Percentiles rank a stretch among this genome's conserved stretches.
These are phyloP conservation scores for Plenodomus biglobosus DNA, from an alignment of 2,329 filamentous ascomycete species.

Conservation along the genomic window DNA sequence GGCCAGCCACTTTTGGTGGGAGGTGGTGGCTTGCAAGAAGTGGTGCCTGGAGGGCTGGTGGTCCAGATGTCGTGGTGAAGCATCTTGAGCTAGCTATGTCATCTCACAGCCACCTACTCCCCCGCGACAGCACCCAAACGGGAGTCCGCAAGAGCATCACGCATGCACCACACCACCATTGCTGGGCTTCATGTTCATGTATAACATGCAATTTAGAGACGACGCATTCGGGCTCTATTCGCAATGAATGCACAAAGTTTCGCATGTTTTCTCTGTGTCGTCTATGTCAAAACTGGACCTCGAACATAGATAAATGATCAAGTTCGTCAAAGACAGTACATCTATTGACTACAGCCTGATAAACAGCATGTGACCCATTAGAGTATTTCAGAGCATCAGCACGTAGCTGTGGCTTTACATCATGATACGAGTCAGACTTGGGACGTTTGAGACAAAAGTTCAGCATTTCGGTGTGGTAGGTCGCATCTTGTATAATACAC, in stretches of 20 bases:
- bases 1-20: slow-evolving; percentile 18
- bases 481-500: slow-evolving; percentile 41
- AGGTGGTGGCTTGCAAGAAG: background rate
- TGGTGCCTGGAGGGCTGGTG: background rate
- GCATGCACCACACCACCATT: slow-evolving; percentile 7
- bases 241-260: too few species aligned
- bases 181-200: background rate
- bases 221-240: too few species aligned
- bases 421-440: too few species aligned
- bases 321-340: too few species aligned
- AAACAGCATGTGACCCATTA: too few species aligned
- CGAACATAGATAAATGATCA: too few species aligned
- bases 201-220: background rate
- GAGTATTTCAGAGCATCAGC: too few species aligned
- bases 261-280: too few species aligned
- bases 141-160: slow-evolving; percentile 6
- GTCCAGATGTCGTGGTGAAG: slow-evolving; percentile 12
- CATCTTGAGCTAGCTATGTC: slow-evolving; percentile 16
- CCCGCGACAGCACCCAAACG: too few species aligned
- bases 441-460: background rate
- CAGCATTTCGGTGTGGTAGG: slow-evolving; percentile 24
- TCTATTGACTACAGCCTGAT: too few species aligned
- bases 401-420: too few species aligned
- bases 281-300: too few species aligned
- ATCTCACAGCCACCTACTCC: slow-evolving; percentile 10